Base-by-base conservation (phyloP, 129 eudicot genomes). In the Flaveria linearis region DNA sequence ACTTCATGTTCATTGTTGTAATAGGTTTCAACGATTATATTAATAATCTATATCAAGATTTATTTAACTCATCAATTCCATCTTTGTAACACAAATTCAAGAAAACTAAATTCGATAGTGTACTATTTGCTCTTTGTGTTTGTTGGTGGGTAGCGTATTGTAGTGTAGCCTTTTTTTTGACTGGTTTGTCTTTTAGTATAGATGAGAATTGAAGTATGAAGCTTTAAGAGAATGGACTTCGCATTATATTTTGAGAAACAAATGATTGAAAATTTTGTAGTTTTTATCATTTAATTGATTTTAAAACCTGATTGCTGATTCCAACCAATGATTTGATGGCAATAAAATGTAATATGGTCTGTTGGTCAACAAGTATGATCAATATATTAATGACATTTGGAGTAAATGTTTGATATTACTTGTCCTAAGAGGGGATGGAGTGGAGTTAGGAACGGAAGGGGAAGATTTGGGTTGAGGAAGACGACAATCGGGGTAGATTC, bases 231-330 rank as follows among this genome's bases (percentile, higher is more conserved):
- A 52, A 52, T 18, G 22, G 14, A 3, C 7, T 69, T 69, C 14
- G 74, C 22, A 46, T 69, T 69, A 46, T 69, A 69, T 45, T 47
- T 23, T 69, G 7, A 12, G 58, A 47, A 23, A 69, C 57, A 69
- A 20, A 69, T 69, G 74, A 69, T 69, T 14, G 1, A 42, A 43
- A 43, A 45, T 0, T 33, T 41, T 17, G 0, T 5, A 12, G 0
- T 12, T 43, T 20, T 22, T 12, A 13, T 22, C 73, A 42, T 17
- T 67, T 18, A 50, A 23, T 46, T 46, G 42, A 20, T 47, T 47
- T 4, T 22, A 15, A 14, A 70, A 70, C 9, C 4, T 50, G 22
- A 30, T 30, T 3, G 36, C 0, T 30, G 0, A 30, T 50, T 25
- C 49, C 30, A 55, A 77, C 39, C 12, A 20, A 26, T 43, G 15